Evolutionary conservation across 805 yeast genomes (phyloP).

Genomic region (Wickerhamiella hasegawae): DNA sequence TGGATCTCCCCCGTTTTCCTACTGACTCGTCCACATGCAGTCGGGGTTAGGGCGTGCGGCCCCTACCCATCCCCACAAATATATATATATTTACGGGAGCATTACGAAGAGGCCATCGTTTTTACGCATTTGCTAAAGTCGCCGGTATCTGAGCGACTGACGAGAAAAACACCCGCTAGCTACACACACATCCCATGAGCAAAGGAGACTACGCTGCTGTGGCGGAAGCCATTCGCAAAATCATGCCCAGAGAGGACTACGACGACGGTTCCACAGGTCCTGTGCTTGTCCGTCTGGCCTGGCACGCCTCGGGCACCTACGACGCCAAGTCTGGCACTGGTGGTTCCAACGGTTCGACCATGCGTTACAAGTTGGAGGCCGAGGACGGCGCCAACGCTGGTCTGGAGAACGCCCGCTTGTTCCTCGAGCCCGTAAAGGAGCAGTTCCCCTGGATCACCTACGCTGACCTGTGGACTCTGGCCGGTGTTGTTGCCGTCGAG

Average conservation of each 20-base stretch:
- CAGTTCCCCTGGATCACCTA: slow-evolving; percentile 45
- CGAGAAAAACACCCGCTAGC: too few species aligned
- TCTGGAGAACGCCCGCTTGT: slow-evolving; percentile 37
- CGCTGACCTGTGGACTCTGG: slow-evolving; percentile 59
- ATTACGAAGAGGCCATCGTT: too few species aligned
- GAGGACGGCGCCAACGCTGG: slow-evolving; percentile 32
- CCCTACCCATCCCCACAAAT: too few species aligned
- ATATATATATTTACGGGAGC: too few species aligned
- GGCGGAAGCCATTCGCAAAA: slow-evolving; percentile 21
- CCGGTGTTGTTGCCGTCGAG: slow-evolving; percentile 51
- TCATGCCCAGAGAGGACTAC: slow-evolving; percentile 31
- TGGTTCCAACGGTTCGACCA: slow-evolving; percentile 41
- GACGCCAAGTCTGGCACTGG: slow-evolving; percentile 37
- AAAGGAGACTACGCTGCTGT: slow-evolving; percentile 25
- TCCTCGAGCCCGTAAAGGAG: slow-evolving; percentile 36
- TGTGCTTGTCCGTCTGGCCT: slow-evolving; percentile 59
- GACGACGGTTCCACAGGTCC: slow-evolving; percentile 67
- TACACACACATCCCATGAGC: too few species aligned
- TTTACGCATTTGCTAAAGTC: too few species aligned
- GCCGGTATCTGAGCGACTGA: too few species aligned
- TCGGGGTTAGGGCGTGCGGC: too few species aligned
- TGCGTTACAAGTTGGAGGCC: slow-evolving; percentile 32
- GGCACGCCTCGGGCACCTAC: slow-evolving; percentile 78
- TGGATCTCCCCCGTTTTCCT: too few species aligned
- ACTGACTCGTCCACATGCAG: too few species aligned